Evolutionary conservation across 2,329 filamentous ascomycete species (phyloP), one percentile per base, ranked within the genome.

Genomic region (Trichoderma sp.): DNA sequence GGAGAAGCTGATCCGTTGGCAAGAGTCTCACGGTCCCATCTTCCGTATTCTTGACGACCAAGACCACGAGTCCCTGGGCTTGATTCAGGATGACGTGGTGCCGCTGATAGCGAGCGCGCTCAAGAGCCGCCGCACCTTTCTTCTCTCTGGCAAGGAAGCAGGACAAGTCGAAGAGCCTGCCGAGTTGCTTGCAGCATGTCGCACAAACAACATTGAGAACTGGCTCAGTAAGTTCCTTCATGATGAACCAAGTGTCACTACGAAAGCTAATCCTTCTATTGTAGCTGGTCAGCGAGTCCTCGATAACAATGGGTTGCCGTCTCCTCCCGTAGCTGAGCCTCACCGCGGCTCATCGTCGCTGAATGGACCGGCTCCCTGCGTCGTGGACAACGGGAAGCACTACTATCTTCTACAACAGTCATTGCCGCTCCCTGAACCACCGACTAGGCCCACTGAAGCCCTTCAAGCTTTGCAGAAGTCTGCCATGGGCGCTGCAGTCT

Each of bases 191-290:
- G 64, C 70, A 28, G 74, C 74, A 9, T 73, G 70, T 41, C 62
- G 66, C 7, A 69, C 66, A 3, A 66, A 73, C 12, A 70, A 65
- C 17, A 65, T 78, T 3, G 71, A 78, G 41, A 75, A 77, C 61
- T 79, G 78, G 78, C 71, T 79, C 44, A 72, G 78, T 79, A 69
- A 68, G 75, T 67, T 6, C 5, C 7, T 24, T 26, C 14, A 51
- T 17, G 2, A 34, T 24, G 43, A 28, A 28, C 30, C n/a, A 4
- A 7, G n/a, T 17, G 45, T 7, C 14, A 34, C n/a, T 9, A 19
- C 24, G 14, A 19, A 39, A 24, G 19, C 63, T 73, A 45, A 76
- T 50, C 19, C 39, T 41, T n/a, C 28, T 12, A 30, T 30, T n/a
- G 26, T 28, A 78, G 76, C 72, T 45, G 74, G 72, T 5, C 70